Base-by-base conservation (phyloP, 441 rosid genomes). In the Raphanus hybrid region DNA sequence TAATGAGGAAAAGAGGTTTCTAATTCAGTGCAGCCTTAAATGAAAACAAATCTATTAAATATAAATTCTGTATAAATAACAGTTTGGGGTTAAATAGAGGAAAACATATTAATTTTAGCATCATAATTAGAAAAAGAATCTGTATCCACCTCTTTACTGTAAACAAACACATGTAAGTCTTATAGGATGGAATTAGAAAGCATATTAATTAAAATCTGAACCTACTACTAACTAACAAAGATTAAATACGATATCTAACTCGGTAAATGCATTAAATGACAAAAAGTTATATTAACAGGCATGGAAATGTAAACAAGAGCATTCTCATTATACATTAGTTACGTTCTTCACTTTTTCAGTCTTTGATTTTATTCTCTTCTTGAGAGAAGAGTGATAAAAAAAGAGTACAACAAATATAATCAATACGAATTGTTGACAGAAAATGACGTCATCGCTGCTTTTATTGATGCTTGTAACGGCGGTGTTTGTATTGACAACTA, bases 401-500 rank as follows among this genome's bases (percentile, higher is more conserved):
- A 11, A 43, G 8, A 70, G 39, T 45, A 45, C 52, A 45, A 6
- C 57, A 50, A 50, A 14, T n/a, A 14, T 50, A 50, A 50, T 50
- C 57, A 50, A 18, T 50, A 54, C 14, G 7, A n/a, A n/a, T 3
- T 15, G 62, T 71, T 60, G 45, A 45, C 69, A 26, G 10, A 3
- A 74, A 59, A 61, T 69, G 74, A 61, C 26, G 69, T 50, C 74
- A 61, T 69, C 69, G 43, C 15, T 23, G 43, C 8, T 50, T 50
- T 50, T 50, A 14, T 50, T 50, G 57, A 50, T 50, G 57, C 29
- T 75, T 8, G 64, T 75, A 29, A 62, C 52, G 64, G 67, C 20
- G 57, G 64, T 29, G 55, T 61, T 61, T 75, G 9, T 50, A 20
- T 29, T 67, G 11, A 59, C 67, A 20, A 67, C 68, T 29, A 34